phyloP scores from a whole-genome alignment of 169 alveolate species.

The Plasmodium gonderi region DNA sequence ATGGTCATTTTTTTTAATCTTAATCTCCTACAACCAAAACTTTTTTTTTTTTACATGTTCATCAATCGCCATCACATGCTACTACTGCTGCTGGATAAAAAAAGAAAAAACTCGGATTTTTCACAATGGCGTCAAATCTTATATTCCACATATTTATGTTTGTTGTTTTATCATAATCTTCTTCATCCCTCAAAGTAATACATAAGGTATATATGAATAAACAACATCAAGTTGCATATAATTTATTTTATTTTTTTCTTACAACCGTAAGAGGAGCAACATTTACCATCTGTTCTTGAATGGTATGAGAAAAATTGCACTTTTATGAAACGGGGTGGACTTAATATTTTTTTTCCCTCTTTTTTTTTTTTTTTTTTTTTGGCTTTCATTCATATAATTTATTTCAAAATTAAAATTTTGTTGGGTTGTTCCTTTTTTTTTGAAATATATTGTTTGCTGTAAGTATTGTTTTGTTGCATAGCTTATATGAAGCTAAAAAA shows the following conservation, averaged over 20 bases:
- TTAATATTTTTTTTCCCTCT: too few species aligned
- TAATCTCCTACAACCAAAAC: not conserved
- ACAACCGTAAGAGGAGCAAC: not conserved
- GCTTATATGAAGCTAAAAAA: not conserved
- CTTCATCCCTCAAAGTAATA: too few species aligned
- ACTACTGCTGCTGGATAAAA: not conserved
- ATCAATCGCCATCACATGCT: not conserved
- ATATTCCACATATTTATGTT: too few species aligned
- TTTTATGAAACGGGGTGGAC: not conserved
- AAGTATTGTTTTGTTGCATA: not conserved
- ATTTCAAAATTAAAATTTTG: not conserved
- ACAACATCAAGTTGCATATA: not conserved
- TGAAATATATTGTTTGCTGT: not conserved
- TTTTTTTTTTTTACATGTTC: not conserved
- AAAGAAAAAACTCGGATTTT: not conserved
- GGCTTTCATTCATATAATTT: not conserved
- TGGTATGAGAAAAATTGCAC: not conserved
- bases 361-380: slow-evolving; percentile 3
- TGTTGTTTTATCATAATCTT: too few species aligned
- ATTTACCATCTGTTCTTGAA: not conserved
- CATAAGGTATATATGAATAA: too few species aligned
- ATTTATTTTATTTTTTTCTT: not conserved
- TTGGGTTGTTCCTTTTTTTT: not conserved
- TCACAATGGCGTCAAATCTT: not conserved
- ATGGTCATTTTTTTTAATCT: not conserved